These are phyloP conservation scores for Corchorus capsularis DNA, from an alignment of 345 rosid genomes.

Conservation along the genomic window DNA sequence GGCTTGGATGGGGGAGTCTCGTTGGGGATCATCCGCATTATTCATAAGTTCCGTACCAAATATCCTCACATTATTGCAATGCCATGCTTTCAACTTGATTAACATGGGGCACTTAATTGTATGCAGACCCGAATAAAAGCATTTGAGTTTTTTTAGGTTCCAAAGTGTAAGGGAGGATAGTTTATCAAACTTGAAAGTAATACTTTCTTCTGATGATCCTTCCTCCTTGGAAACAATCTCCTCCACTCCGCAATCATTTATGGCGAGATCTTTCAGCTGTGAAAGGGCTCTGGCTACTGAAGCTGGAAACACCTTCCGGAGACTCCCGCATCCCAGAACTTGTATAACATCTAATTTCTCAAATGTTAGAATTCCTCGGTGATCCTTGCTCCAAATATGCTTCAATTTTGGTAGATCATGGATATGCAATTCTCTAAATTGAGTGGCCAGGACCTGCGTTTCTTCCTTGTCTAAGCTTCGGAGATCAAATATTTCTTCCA, in stretches of 20 bases:
- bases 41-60: neutral
- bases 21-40: no score
- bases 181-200: conserved; percentile 8
- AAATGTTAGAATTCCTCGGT: neutral
- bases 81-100: neutral
- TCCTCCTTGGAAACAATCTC: conserved; percentile 14
- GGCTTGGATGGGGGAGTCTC: neutral
- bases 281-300: neutral
- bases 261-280: conserved; percentile 10
- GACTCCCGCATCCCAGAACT: neutral
- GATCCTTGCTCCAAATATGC: neutral
- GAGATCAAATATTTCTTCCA: neutral
- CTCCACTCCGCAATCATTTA: conserved; percentile 21
- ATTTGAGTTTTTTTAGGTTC: neutral
- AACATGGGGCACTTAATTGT: neutral
- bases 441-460: neutral
- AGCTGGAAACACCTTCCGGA: conserved; percentile 1
- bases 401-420: neutral
- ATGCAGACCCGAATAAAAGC: neutral
- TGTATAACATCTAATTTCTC: neutral
- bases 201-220: neutral
- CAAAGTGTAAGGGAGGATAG: neutral
- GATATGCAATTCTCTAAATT: neutral
- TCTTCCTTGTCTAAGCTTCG: neutral
- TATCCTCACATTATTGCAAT: neutral